These are phyloP conservation scores for Kodamaea neixiangensis DNA, from an alignment of 805 yeast genomes.

Conservation along the genomic window DNA sequence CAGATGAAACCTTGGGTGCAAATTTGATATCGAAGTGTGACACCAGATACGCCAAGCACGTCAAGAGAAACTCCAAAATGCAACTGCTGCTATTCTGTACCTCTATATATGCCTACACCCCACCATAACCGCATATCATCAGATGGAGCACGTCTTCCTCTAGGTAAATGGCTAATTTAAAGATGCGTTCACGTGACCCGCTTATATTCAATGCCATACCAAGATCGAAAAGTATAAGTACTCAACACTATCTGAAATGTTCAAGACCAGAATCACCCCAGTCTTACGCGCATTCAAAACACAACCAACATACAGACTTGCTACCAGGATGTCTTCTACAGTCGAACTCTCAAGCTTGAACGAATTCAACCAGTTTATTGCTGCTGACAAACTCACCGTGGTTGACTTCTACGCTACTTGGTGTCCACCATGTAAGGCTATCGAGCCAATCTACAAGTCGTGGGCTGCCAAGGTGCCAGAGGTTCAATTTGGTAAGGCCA, in stretches of 20 bases:
- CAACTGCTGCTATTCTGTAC: no score
- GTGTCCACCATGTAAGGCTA: conserved; percentile 82
- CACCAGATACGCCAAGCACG: background rate
- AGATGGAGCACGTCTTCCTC: background rate
- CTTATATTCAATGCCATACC: background rate
- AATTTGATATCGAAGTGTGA: background rate
- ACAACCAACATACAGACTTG: background rate
- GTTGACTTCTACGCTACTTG: conserved; percentile 72
- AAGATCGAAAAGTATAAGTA: background rate
- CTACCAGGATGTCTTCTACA: conserved; percentile 19
- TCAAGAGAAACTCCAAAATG: background rate
- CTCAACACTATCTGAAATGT: background rate
- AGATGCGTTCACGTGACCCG: background rate
- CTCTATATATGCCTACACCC: no score
- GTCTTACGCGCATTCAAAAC: background rate
- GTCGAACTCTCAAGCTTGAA: conserved; percentile 29
- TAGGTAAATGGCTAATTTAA: background rate
- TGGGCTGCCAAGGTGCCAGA: conserved; percentile 44
- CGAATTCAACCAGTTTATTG: conserved; percentile 25
- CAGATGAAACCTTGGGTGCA: no score
- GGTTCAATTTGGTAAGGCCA: conserved; percentile 67
- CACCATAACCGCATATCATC: no score
- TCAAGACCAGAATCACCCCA: background rate
- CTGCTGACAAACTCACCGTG: conserved; percentile 39
- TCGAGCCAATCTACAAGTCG: conserved; percentile 55